Conservation (phyloP, 164 flowering plant species). For the Vitis amurensis region DNA sequence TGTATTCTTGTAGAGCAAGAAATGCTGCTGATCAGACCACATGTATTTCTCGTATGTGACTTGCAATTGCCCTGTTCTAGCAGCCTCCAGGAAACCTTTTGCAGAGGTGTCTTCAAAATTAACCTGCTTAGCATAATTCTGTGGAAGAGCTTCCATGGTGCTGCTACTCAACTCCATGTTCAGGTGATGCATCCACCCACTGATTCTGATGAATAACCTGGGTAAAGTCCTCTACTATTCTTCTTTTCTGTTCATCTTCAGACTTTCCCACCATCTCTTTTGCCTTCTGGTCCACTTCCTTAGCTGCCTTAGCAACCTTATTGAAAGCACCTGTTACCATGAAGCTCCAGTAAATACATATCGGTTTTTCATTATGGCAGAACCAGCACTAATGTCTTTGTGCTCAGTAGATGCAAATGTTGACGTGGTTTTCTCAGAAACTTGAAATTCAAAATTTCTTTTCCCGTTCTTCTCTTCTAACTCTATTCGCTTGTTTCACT, state of each 20-base stretch:
- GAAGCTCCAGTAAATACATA: constrained; percentile 72
- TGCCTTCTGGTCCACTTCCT: constrained; percentile 79
- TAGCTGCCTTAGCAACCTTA: constrained; percentile 87
- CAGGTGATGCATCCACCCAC: no score
- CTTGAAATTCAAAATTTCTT: constrained; percentile 52
- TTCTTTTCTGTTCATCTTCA: constrained; percentile 63
- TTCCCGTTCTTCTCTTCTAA: no score
- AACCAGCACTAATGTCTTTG: constrained; percentile 77
- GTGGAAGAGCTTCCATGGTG: constrained; percentile 73
- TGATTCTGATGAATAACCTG: constrained; percentile 33
- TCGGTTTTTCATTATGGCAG: constrained; percentile 86
- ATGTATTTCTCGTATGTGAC: no score
- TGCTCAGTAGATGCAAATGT: constrained; percentile 88
- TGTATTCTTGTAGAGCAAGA: no score
- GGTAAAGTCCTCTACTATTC: constrained; percentile 59
- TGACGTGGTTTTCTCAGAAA: constrained; percentile 86
- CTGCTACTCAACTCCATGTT: constrained; percentile 53
- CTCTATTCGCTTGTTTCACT: no score
- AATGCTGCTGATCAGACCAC: no score
- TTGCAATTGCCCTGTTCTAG: no score
- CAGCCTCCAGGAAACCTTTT: no score
- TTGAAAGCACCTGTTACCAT: constrained; percentile 83
- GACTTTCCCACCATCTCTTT: constrained; percentile 65
- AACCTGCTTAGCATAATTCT: constrained; percentile 73
- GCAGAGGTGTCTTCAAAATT: not conserved